phyloP scores from a whole-genome alignment of 2,329 filamentous ascomycete species.

The Xylaria sp. region DNA sequence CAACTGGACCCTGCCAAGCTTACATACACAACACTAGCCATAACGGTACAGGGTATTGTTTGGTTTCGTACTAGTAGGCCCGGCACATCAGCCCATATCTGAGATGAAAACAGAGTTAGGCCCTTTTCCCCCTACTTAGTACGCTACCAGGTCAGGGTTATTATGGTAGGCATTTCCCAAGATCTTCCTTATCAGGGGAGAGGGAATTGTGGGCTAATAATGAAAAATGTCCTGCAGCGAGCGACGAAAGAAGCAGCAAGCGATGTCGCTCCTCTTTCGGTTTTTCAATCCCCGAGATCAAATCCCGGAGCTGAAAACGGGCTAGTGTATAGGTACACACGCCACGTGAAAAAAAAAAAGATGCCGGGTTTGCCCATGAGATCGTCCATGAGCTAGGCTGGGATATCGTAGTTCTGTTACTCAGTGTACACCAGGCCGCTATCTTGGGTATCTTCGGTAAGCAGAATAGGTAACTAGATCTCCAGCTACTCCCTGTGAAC shows the following conservation, averaged over 20 bases:
- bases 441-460: not conserved
- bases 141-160: slow-evolving; percentile 6
- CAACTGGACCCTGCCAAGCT: slow-evolving; percentile 28
- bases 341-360: slow-evolving; percentile 2
- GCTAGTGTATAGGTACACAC: not conserved
- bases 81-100: slow-evolving; percentile 17
- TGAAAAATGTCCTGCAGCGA: slow-evolving; percentile 8
- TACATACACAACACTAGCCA: not conserved
- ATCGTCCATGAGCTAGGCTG: slow-evolving; percentile 17
- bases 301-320: slow-evolving; percentile 33
- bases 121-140: not conserved
- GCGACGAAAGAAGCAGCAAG: slow-evolving; percentile 1
- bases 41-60: not conserved
- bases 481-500: not conserved
- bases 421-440: not conserved
- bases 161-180: slow-evolving; percentile 1
- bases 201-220: slow-evolving; percentile 1
- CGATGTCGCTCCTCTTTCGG: slow-evolving; percentile 25
- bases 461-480: slow-evolving; percentile 10
- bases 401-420: slow-evolving; percentile 3
- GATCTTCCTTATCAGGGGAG: slow-evolving; percentile 9
- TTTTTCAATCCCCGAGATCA: slow-evolving; percentile 34
- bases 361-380: slow-evolving; percentile 1
- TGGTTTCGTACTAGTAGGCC: slow-evolving; percentile 8
- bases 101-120: slow-evolving; percentile 13